These are phyloP conservation scores for Cerioporus squamosus DNA, from an alignment of 1,284 basidiomycete genomes.

Conservation along the genomic window DNA sequence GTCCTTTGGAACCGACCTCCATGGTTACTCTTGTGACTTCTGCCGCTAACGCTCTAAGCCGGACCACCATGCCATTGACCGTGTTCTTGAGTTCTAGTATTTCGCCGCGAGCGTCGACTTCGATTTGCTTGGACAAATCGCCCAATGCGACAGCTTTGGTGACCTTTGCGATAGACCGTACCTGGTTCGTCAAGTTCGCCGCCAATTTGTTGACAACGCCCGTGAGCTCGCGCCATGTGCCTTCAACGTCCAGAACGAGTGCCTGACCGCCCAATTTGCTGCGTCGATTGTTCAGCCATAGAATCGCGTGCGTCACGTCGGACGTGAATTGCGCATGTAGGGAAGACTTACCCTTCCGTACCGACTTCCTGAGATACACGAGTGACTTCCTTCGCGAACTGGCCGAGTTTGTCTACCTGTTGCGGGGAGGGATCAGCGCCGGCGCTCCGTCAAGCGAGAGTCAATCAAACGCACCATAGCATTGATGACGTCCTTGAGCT, in stretches of 20 bases:
- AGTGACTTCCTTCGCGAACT: slow-evolving; percentile 86
- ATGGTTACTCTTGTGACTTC: slow-evolving; percentile 97
- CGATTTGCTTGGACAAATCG: slow-evolving; percentile 95
- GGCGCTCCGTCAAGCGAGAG: slow-evolving; percentile 11
- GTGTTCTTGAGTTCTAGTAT: slow-evolving; percentile 98
- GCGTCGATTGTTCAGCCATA: slow-evolving; percentile 7
- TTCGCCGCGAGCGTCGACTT: slow-evolving; percentile 95
- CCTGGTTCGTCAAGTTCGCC: slow-evolving; percentile 94
- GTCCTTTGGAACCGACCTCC: slow-evolving; percentile 91
- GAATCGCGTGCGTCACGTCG: neutral
- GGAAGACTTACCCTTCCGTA: slow-evolving; percentile 72
- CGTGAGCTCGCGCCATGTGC: slow-evolving; percentile 92
- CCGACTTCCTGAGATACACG: slow-evolving; percentile 92
- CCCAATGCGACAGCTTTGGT: slow-evolving; percentile 98
- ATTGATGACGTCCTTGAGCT: slow-evolving; percentile 98
- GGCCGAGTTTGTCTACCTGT: slow-evolving; percentile 76
- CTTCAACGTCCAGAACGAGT: slow-evolving; percentile 90
- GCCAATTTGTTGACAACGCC: slow-evolving; percentile 91
- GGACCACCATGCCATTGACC: slow-evolving; percentile 97
- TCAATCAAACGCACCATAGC: slow-evolving; percentile 71
- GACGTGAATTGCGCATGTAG: neutral
- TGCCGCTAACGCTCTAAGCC: slow-evolving; percentile 87
- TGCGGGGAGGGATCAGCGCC: slow-evolving; percentile 10
- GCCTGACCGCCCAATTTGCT: slow-evolving; percentile 93
- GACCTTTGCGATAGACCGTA: slow-evolving; percentile 92